phyloP scores from a whole-genome alignment of 2,329 filamentous ascomycete genomes.

The Amauroascus niger region DNA sequence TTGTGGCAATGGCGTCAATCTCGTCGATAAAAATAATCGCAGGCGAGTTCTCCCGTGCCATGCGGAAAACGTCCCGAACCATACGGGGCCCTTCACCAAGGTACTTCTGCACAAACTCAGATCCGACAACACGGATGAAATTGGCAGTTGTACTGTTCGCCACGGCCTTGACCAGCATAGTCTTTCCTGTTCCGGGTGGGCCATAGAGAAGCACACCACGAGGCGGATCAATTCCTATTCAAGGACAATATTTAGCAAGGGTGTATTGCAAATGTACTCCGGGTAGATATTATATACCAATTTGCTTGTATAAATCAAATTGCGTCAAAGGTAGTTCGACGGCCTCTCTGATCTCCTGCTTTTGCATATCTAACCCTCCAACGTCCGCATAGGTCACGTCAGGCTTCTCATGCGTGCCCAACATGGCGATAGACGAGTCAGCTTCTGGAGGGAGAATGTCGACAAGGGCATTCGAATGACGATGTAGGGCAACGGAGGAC shows the following conservation, averaged over 20 bases:
- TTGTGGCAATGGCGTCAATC: constrained; percentile 96
- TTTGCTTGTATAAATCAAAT: constrained; percentile 98
- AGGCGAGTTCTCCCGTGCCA: constrained; percentile 96
- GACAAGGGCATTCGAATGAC: constrained; percentile 95
- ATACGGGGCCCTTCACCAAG: constrained; percentile 94
- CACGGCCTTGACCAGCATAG: constrained; percentile 95
- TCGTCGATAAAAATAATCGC: constrained; percentile 99
- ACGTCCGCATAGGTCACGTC: constrained; percentile 98
- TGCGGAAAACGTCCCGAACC: constrained; percentile 97
- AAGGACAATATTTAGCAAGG: constrained; percentile 3
- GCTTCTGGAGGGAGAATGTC: constrained; percentile 98
- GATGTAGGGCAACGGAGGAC: constrained; percentile 92
- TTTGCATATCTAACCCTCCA: constrained; percentile 97
- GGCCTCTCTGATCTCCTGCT: constrained; percentile 96
- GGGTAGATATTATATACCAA: constrained; percentile 46
- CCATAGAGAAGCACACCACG: constrained; percentile 94
- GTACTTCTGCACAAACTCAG: constrained; percentile 98
- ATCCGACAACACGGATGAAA: constrained; percentile 96
- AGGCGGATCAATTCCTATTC: constrained; percentile 71
- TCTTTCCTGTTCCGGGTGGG: constrained; percentile 91
- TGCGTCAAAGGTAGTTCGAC: constrained; percentile 94
- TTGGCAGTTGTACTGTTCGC: constrained; percentile 96
- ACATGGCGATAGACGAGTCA: constrained; percentile 97
- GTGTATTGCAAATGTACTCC: background rate
- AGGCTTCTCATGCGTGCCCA: constrained; percentile 91